Evolutionary conservation across 208 protist genomes (phyloP), one percentile per base, ranked within the genome.

Genomic region (Leishmania martiniquensis): DNA sequence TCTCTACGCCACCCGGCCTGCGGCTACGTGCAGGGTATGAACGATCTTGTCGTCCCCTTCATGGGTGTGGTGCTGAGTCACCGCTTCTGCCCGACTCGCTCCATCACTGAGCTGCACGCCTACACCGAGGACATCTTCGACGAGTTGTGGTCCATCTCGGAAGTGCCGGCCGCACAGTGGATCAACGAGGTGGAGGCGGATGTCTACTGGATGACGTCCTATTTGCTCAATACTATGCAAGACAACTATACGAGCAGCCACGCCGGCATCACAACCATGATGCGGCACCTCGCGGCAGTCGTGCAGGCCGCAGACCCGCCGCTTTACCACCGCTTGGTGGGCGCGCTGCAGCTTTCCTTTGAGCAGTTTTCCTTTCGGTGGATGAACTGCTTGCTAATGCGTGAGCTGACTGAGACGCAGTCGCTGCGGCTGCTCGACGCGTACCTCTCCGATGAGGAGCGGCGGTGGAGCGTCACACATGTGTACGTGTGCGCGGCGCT

Each of bases 1-100:
- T 87, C 94, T 1, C 72, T 98, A 34, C 92, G 95, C 47, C 96
- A 99, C 87, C 96, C 97, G 5, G 97, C 96, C 1, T 96, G 87
- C 69, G 97, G 96, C 32, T 98, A 99, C 79, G 97, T 98, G 66
- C 96, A 98, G 87, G 97, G 97, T 32, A 97, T 99, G 81, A 98
- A 99, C 71, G 97, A 99, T 83, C 72, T 99, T 45, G 82, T 97
- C 0, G 89, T 92, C 51, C 97, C 97, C 0, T 99, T 99, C 77
- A 88, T 98, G 76, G 89, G 83, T 54, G 95, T 97, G 7, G 95
- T 97, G 44, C 66, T 97, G n/a, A 86, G 87, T 25, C 71, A 84
- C 42, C 76, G 75, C 44, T 88, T 92, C 81, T 90, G 88, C 69
- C 44, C 80, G 17, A 85, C 81, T 15, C 81, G 87, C 29, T 89